Evolutionary conservation across 2,329 filamentous ascomycete genomes (phyloP), one percentile per base, ranked within the genome.

Genomic region (Nannizziopsis arthrosporioides): DNA sequence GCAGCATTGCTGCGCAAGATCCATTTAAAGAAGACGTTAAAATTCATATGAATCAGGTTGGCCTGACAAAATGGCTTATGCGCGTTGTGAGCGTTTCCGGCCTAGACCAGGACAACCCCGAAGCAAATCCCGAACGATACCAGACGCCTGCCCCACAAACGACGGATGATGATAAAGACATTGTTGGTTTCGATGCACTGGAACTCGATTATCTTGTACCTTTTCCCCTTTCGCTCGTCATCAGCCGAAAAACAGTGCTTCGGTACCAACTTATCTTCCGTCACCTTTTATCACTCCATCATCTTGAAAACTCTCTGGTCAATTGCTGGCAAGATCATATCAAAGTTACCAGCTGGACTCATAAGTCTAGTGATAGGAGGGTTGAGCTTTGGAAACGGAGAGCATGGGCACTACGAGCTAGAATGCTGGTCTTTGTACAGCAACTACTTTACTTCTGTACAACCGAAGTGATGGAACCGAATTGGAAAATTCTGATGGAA

Each of bases 11-110:
- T 11, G 88, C 89, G 0, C 77, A 94, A 50, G 92, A 98, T 62
- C 88, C 90, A 0, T 98, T 94, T 74, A 98, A 96, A 62, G 92
- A 98, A 68, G 90, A 98, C 61, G 86, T 98, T 65, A 94, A 93
- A 66, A 87, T 98, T 17, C 83, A 89, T 59, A 95, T 96, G 84
- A 95, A 95, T 63, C 88, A 94, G 57, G 82, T 90, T 35, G 86
- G 87, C 5, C 77, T 98, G 40, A 93, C 88, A 10, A 93, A 93
- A 61, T 93, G 88, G 70, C 73, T 98, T 51, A 94, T 95, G 76
- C 83, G 90, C 46, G 90, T 98, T 45, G 90, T 98, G 54, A 95
- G 89, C 60, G 94, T 96, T 55, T 93, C 88, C 2, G 92, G 92
- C 39, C 85, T 96, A 52, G 90, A 96, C 58, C 85, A 93, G 63